Percentiles rank a stretch among this genome's conserved stretches.
Conservation (phyloP, 2,329 filamentous ascomycete genomes). For the Pseudogymnoascus pannorum region DNA sequence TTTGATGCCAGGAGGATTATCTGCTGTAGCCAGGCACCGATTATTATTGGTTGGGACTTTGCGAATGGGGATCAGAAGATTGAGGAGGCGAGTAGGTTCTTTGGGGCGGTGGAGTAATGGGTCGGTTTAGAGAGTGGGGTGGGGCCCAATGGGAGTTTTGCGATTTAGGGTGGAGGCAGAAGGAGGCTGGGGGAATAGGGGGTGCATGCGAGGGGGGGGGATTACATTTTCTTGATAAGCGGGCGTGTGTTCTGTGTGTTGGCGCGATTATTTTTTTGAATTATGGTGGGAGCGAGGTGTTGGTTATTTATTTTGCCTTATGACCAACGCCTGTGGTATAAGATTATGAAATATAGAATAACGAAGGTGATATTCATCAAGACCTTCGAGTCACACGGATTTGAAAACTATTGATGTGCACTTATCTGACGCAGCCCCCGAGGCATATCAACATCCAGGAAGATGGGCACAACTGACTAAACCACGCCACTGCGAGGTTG, state of each 20-base stretch:
- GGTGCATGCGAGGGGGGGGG: not conserved
- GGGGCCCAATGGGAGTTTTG: not conserved
- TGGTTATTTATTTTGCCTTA: not conserved
- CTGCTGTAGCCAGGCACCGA: conserved; percentile 84
- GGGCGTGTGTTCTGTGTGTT: not conserved
- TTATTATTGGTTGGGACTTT: conserved; percentile 98
- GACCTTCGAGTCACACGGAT: not conserved
- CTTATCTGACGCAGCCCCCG: not conserved
- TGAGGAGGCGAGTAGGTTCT: conserved; percentile 70
- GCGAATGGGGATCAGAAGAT: conserved; percentile 78
- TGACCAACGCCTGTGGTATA: conserved; percentile 2
- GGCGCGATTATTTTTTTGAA: not conserved
- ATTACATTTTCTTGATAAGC: not conserved
- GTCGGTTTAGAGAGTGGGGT: not conserved
- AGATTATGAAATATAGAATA: not conserved
- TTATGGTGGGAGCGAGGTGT: not conserved
- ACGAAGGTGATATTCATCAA: not conserved
- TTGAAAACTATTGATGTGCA: not conserved
- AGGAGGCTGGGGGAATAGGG: not conserved
- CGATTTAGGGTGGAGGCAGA: not conserved
- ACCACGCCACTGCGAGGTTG: not conserved
- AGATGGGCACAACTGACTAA: not conserved
- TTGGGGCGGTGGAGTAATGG: conserved; percentile 51
- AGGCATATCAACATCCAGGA: not conserved
- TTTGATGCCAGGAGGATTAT: conserved; percentile 91